Percentiles rank a stretch among this genome's conserved stretches.
Evolutionary conservation across 2,329 filamentous ascomycete species (phyloP).

Genomic region (Stachybotrys echinatus): DNA sequence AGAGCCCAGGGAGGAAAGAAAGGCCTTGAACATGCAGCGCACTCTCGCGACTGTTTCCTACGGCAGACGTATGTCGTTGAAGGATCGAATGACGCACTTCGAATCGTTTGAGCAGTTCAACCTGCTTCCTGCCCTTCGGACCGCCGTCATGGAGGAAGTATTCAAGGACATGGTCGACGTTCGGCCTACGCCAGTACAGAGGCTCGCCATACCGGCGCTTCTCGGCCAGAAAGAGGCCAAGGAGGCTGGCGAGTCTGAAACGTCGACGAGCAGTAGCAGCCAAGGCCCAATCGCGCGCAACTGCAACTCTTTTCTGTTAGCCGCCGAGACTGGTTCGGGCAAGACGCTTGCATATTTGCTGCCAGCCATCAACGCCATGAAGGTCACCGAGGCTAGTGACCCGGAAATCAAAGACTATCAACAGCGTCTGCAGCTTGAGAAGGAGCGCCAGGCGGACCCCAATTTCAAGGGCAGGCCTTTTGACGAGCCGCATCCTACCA

Average conservation of each 20-base stretch:
- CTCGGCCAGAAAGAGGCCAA: constrained; percentile 46
- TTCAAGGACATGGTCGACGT: constrained; percentile 70
- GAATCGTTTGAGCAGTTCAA: constrained; percentile 79
- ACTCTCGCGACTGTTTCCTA: constrained; percentile 74
- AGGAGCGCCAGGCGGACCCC: constrained; percentile 47
- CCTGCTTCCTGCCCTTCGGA: constrained; percentile 65
- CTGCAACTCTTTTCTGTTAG: constrained; percentile 62
- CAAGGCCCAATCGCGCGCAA: constrained; percentile 22
- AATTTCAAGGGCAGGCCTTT: constrained; percentile 58
- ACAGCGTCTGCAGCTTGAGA: constrained; percentile 48
- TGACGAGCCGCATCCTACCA: constrained; percentile 65
- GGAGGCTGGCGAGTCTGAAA: constrained; percentile 3
- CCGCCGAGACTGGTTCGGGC: constrained; percentile 93
- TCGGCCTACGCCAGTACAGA: constrained; percentile 82
- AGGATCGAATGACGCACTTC: constrained; percentile 56
- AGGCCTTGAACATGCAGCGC: constrained; percentile 92
- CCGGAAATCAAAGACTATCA: constrained; percentile 52
- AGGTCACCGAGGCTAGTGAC: constrained; percentile 64
- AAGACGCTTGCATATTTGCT: constrained; percentile 93
- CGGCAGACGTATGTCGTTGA: constrained; percentile 49
- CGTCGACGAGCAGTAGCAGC: constrained; percentile 13
- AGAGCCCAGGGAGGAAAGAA: constrained; percentile 38
- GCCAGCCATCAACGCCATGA: constrained; percentile 79
- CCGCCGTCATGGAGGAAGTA: constrained; percentile 67
- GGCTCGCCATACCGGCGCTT: constrained; percentile 79